Conservation (phyloP, 768 basidiomycete species). For the Scleroderma bovista region DNA sequence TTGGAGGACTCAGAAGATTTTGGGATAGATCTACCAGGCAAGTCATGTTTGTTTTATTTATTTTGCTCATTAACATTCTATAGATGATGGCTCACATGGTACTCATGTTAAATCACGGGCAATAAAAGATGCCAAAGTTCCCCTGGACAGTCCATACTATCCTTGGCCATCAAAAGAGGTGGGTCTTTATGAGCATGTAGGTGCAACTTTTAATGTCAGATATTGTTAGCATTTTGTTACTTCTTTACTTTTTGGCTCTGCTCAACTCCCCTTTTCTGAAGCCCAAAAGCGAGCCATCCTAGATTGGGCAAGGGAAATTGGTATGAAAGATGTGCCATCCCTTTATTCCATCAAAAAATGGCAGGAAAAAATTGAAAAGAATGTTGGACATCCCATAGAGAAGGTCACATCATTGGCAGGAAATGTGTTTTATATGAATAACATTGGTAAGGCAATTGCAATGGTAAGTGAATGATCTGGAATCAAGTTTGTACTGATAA, state of each 20-base stretch:
- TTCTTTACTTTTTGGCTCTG: slow-evolving; percentile 25
- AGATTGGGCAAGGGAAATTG: slow-evolving; percentile 22
- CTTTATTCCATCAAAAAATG: slow-evolving; percentile 9
- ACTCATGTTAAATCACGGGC: no score
- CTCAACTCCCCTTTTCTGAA: slow-evolving; percentile 22
- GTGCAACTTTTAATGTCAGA: no score
- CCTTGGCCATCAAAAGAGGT: neutral
- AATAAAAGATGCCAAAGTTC: no score
- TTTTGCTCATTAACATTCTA: no score
- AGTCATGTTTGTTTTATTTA: no score
- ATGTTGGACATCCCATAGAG: slow-evolving; percentile 17
- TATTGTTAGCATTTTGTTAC: slow-evolving; percentile 18
- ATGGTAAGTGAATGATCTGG: no score
- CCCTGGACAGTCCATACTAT: no score
- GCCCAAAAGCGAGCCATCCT: slow-evolving; percentile 24
- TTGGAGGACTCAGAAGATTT: no score
- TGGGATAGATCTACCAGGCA: no score
- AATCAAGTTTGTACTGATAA: no score
- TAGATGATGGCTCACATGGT: no score
- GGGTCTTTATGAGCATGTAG: no score
- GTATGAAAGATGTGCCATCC: slow-evolving; percentile 19
- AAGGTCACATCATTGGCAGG: slow-evolving; percentile 17
- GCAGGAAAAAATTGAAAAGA: neutral
- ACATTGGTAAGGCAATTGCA: slow-evolving; percentile 6
- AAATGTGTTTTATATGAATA: slow-evolving; percentile 22